Base-by-base conservation (phyloP, 768 basidiomycete genomes). In the Boletus subcaerulescens region DNA sequence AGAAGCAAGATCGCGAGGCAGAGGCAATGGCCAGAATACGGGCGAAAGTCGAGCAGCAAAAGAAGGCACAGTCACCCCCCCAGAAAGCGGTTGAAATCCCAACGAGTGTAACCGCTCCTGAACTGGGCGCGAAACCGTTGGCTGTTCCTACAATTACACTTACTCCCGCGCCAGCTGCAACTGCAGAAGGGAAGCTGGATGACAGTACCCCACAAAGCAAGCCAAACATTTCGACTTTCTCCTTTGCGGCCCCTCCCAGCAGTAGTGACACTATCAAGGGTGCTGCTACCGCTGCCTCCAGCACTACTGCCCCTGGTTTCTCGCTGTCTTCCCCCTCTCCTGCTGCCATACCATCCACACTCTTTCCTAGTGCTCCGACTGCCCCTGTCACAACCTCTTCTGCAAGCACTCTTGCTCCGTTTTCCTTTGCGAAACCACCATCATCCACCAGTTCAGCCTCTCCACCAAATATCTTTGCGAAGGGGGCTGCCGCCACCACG, bases 1-100 rank as follows among this genome's bases (percentile, higher is more conserved):
- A 92, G 69, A 91, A 90, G 57, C 89, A 92, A 68, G 89, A 93
- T 60, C 69, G 89, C 31, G 90, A 93, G 62, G 90, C 90, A 4
- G 81, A 82, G 41, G 87, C 89, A 22, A 86, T 92, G 79, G 80
- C 80, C 62, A 85, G 79, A 64, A 81, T 92, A 62, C 77, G 89
- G 46, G 82, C 69, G 65, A 76, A 71, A 73, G 71, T 73, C 31
- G 77, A 78, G 63, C 75, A 76, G 49, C 71, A 70, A 62, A 76
- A 76, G 64, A 76, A 77, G 56, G 67, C 67, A 57, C 72, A 71
- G 35, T 66, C 62, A 39, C 66, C 63, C 0, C 71, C 72, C 52
- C 71, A 65, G 44, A 80, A 74, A 61, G 58, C 47, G 33, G 50
- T 68, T 52, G 76, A 73, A 56, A 65, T 67, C 26, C 56, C 64